These are phyloP conservation scores for Jatropha curcas DNA, from an alignment of 345 rosid species.

Conservation along the genomic window DNA sequence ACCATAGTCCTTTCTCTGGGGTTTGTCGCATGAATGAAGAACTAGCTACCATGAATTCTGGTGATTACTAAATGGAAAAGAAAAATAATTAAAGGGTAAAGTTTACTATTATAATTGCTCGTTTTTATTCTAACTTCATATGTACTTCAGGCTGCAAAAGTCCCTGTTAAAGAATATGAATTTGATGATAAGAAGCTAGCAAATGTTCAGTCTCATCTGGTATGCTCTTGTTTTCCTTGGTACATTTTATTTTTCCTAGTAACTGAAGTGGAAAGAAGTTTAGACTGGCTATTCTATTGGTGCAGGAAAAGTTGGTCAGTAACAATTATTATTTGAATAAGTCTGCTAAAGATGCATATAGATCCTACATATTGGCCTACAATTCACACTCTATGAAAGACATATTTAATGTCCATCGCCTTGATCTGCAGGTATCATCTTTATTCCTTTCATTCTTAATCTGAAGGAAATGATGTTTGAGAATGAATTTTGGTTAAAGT, in stretches of 20 bases:
- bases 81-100: not conserved
- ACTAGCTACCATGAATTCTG: not conserved
- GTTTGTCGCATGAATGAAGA: not conserved
- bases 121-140: not conserved
- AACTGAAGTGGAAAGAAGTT: slow-evolving; percentile 2
- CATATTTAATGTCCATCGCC: slow-evolving; percentile 89
- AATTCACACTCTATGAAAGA: slow-evolving; percentile 97
- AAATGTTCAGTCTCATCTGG: slow-evolving; percentile 87
- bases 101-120: not conserved
- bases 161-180: slow-evolving; percentile 88
- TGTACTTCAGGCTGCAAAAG: slow-evolving; percentile 71
- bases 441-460: not conserved
- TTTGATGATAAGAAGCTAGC: slow-evolving; percentile 75
- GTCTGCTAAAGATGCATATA: slow-evolving; percentile 93
- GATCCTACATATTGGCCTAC: slow-evolving; percentile 86
- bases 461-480: not conserved
- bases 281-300: slow-evolving; percentile 8
- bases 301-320: slow-evolving; percentile 82
- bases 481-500: not conserved
- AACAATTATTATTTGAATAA: slow-evolving; percentile 72
- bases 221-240: slow-evolving; percentile 27
- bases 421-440: slow-evolving; percentile 74
- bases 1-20: not conserved
- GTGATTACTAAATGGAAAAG: not conserved
- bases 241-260: not conserved